Conservation (phyloP, 2,329 filamentous ascomycete genomes). For the Hyphodiscus sp. region DNA sequence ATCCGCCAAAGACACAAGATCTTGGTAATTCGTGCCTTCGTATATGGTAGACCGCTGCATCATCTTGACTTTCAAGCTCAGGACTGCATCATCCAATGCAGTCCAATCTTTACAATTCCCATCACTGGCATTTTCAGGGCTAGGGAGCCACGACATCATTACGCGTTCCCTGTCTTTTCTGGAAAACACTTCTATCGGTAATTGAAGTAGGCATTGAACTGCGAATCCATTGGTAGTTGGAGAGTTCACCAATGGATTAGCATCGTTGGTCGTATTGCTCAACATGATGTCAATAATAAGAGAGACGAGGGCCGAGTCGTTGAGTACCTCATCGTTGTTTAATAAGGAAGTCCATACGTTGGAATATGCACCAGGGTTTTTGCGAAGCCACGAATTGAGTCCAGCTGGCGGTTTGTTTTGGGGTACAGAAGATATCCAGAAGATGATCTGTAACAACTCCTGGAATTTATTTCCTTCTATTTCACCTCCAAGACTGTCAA, state of each 20-base stretch:
- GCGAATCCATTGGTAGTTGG: slow-evolving; percentile 20
- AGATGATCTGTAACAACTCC: slow-evolving; percentile 21
- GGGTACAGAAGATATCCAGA: slow-evolving; percentile 23
- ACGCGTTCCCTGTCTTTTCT: slow-evolving; percentile 40
- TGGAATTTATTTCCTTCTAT: slow-evolving; percentile 9
- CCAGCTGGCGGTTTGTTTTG: background rate
- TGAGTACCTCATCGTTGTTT: slow-evolving; percentile 20
- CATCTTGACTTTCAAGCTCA: slow-evolving; percentile 43
- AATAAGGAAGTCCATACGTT: slow-evolving; percentile 22
- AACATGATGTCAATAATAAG: slow-evolving; percentile 25
- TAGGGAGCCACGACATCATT: slow-evolving; percentile 29
- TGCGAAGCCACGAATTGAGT: slow-evolving; percentile 6
- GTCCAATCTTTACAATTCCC: slow-evolving; percentile 3
- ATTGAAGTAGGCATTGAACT: slow-evolving; percentile 18
- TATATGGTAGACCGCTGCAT: slow-evolving; percentile 48
- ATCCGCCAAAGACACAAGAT: slow-evolving; percentile 31
- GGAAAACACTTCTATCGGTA: slow-evolving; percentile 33
- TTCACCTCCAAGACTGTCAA: slow-evolving; percentile 15
- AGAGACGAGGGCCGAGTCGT: slow-evolving; percentile 20
- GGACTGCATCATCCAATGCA: slow-evolving; percentile 25
- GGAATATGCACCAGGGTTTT: slow-evolving; percentile 16
- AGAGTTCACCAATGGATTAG: slow-evolving; percentile 15
- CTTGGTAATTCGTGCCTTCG: slow-evolving; percentile 34
- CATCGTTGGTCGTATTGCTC: slow-evolving; percentile 11
- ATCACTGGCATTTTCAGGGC: slow-evolving; percentile 1